Evolutionary conservation across 2,329 filamentous ascomycete species (phyloP).

Genomic region (Aspergillus calidoustus): DNA sequence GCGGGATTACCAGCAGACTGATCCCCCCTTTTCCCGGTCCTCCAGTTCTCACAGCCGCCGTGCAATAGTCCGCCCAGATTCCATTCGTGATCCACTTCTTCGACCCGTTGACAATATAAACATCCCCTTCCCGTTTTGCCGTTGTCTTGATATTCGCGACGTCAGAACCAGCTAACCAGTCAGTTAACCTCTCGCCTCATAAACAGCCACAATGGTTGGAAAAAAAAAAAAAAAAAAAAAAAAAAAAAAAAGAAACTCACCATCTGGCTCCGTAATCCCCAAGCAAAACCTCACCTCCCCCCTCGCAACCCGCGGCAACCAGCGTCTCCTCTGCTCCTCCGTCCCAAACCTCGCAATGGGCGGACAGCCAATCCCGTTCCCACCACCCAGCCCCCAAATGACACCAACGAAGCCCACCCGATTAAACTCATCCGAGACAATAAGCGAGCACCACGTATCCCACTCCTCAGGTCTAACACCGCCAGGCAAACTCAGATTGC

Average conservation of each 20-base stretch:
- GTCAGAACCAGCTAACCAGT: conserved; percentile 60
- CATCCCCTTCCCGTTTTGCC: conserved; percentile 55
- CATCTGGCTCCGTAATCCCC: conserved; percentile 67
- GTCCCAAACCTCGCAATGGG: conserved; percentile 68
- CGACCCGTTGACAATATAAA: conserved; percentile 67
- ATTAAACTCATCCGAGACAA: conserved; percentile 60
- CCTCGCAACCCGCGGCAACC: conserved; percentile 62
- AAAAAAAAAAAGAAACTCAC: conserved; percentile 36
- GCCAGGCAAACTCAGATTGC: conserved; percentile 47
- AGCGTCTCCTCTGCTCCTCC: conserved; percentile 61
- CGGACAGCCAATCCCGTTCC: conserved; percentile 65
- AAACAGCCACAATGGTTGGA: not conserved
- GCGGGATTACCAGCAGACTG: conserved; percentile 68
- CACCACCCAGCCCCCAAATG: conserved; percentile 62
- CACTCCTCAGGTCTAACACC: conserved; percentile 55
- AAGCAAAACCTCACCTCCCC: conserved; percentile 66
- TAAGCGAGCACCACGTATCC: conserved; percentile 62
- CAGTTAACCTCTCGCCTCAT: conserved; percentile 13
- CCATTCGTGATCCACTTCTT: conserved; percentile 73
- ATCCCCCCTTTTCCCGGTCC: conserved; percentile 64
- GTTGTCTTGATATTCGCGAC: conserved; percentile 67
- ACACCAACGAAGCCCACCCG: conserved; percentile 63
- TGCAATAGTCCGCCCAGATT: conserved; percentile 64
- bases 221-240: conserved; percentile 9
- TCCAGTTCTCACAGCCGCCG: conserved; percentile 64